Percentiles rank a stretch among this genome's conserved stretches.
These are phyloP conservation scores for Neopestalotiopsis rosae DNA, from an alignment of 2,329 filamentous ascomycete genomes.

Conservation along the genomic window DNA sequence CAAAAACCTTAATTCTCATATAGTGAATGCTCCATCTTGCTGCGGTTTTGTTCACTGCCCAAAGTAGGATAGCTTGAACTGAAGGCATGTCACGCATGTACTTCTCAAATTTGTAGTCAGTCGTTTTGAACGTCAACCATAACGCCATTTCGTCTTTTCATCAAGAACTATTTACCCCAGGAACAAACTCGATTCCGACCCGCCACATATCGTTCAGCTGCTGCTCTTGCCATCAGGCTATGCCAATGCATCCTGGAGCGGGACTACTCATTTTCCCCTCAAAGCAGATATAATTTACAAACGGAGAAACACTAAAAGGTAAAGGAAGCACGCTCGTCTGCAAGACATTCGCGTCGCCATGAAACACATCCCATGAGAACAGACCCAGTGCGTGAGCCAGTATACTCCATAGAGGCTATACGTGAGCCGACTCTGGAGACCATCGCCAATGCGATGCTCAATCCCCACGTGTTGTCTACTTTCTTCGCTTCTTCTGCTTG, in stretches of 20 bases:
- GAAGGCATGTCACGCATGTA: too few species aligned
- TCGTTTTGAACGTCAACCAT: not conserved
- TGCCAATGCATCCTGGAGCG: not conserved
- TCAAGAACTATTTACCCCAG: not conserved
- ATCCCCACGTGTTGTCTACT: constrained; percentile 25
- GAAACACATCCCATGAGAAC: not conserved
- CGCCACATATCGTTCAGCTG: constrained; percentile 1
- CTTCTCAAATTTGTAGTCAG: not conserved
- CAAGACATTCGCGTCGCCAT: constrained; percentile 5
- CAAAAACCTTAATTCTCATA: not conserved
- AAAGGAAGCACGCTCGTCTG: constrained; percentile 3
- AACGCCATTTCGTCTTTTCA: not conserved
- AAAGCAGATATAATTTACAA: constrained; percentile 9
- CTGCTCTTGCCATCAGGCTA: not conserved
- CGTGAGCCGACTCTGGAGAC: not conserved
- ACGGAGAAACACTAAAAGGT: not conserved
- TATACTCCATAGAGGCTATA: too few species aligned
- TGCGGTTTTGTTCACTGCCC: too few species aligned
- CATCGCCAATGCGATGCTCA: constrained; percentile 25
- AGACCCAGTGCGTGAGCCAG: not conserved
- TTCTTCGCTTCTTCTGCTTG: constrained; percentile 61
- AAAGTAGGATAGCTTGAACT: too few species aligned
- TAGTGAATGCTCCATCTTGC: too few species aligned
- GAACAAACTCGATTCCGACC: not conserved
- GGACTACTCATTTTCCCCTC: not conserved